A percentile compares a stretch with the other conserved stretches of the same genome.
phyloP scores from a whole-genome alignment of 2,329 filamentous ascomycete genomes.

The Beauveria australis region DNA sequence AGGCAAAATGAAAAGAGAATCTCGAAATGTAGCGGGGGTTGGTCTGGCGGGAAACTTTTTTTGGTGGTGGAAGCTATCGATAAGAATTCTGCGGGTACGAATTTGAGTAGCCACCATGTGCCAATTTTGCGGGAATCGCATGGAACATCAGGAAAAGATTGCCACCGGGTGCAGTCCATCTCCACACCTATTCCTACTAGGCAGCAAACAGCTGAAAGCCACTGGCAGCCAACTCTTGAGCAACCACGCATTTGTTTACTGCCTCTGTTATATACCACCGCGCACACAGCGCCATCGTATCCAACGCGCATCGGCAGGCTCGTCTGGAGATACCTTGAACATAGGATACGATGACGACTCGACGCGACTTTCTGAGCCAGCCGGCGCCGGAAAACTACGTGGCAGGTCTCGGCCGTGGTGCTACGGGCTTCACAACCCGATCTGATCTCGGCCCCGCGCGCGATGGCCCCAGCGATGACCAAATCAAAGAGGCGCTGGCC shows the following conservation, averaged over 20 bases:
- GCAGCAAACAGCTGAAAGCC: neutral
- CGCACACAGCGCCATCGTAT: neutral
- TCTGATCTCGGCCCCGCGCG: conserved; percentile 92
- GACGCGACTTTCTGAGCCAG: conserved; percentile 82
- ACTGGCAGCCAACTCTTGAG: neutral
- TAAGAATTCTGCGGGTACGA: conserved; percentile 10
- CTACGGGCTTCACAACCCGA: conserved; percentile 94
- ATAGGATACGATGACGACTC: conserved; percentile 41
- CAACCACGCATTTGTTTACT: neutral
- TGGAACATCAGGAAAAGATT: neutral
- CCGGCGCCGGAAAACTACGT: conserved; percentile 83
- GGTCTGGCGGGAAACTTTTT: conserved; percentile 19
- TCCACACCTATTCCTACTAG: neutral
- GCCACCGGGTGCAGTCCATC: neutral
- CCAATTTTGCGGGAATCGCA: neutral
- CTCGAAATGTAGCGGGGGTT: neutral
- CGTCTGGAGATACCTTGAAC: neutral
- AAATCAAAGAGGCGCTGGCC: conserved; percentile 94
- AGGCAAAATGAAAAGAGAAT: neutral
- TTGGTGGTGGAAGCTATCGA: conserved; percentile 18
- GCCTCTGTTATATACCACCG: neutral
- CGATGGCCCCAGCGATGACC: conserved; percentile 92
- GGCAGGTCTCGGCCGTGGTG: conserved; percentile 92
- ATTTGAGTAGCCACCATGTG: neutral
- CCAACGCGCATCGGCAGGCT: neutral